Base-by-base conservation (phyloP, 148 eudicot genomes). In the Chenopodium suecicum region DNA sequence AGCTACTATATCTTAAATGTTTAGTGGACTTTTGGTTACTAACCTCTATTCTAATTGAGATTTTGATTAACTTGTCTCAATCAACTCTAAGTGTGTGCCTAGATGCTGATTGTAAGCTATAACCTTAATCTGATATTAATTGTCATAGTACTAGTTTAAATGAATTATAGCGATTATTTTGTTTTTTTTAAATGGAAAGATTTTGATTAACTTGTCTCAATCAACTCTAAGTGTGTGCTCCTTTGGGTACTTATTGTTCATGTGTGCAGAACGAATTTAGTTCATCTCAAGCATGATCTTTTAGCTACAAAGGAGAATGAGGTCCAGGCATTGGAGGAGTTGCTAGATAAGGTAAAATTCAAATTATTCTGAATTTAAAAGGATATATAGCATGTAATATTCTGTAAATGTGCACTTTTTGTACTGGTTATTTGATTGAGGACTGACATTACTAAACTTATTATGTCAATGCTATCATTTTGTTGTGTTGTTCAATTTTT, bases 261-360 rank as follows among this genome's bases (percentile, higher is more conserved):
- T 82, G 69, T 60, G 13, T 89, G 88, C 91, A 94, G 98, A 91
- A 86, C 92, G 58, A 91, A 90, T 70, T 46, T 89, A 22, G 86
- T 52, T 64, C 80, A 87, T 47, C 82, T 89, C 34, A 89, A 82
- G 83, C 88, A 73, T 48, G 88, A 82, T 70, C 48, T 90, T 80
- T 82, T 85, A 60, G 82, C 77, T 70, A 81, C 81, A 19, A 90
- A 89, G 89, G 84, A 83, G 90, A 85, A 85, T 78, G 98, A 91
- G 82, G 85, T 91, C 74, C 82, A 84, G 20, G 58, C 86, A 79
- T 79, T 91, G 83, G 84, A 72, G 84, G 46, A 65, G 73, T 73
- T 90, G 82, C 80, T 92, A 29, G 81, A 86, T 68, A 85, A 83
- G 92, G 97, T 94, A 70, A 71, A 78, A 27, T 47, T 32, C 50